Evolutionary conservation across 305 asterid genomes (phyloP).

Genomic region (Fraxinus baroniana): DNA sequence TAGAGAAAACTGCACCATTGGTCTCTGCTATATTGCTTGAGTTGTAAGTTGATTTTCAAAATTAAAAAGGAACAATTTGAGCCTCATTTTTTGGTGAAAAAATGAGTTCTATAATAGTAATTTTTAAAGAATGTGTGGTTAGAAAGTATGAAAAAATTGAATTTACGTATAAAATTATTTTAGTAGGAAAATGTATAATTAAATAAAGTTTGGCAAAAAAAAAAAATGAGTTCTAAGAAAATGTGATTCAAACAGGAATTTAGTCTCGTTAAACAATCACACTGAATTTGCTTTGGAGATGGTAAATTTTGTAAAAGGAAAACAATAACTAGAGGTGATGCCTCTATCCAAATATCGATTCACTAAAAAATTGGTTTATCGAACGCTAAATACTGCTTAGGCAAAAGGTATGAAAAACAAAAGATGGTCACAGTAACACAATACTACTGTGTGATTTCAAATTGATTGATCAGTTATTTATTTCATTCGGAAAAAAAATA

Average conservation of each 20-base stretch:
- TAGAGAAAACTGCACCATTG: background rate
- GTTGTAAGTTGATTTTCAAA: background rate
- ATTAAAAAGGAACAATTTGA: background rate
- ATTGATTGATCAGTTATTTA: background rate
- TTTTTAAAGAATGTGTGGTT: background rate
- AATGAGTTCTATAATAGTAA: background rate
- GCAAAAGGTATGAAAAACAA: background rate
- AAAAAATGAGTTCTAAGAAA: background rate
- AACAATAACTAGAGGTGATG: background rate
- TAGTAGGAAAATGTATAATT: background rate
- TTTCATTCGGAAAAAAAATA: background rate
- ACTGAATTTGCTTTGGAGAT: background rate
- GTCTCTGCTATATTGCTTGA: background rate
- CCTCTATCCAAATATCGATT: background rate
- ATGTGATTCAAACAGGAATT: background rate
- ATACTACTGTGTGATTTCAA: background rate
- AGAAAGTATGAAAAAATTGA: background rate
- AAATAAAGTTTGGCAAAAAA: background rate
- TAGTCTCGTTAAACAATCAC: background rate
- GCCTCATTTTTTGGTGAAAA: background rate
- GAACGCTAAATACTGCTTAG: background rate
- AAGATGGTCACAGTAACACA: background rate
- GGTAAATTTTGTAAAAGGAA: background rate
- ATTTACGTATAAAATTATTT: background rate
- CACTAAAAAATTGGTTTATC: too few relatives aligned